Evolutionary conservation across 139 green algal genomes (phyloP).

Genomic region (Chara braunii): DNA sequence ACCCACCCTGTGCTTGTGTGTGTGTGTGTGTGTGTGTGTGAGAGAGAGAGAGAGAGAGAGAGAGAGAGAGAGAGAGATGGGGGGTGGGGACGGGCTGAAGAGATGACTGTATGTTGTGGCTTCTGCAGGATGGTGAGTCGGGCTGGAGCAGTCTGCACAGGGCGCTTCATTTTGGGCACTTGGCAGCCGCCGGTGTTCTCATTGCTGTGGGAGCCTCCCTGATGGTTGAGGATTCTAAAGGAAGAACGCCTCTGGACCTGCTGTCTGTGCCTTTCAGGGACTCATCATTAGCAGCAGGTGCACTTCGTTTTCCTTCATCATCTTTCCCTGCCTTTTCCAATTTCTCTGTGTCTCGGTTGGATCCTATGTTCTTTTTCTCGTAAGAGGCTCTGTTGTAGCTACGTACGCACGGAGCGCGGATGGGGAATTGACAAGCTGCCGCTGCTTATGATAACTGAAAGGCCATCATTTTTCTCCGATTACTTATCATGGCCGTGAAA

Average conservation of each 20-base stretch:
- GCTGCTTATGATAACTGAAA: too few relatives aligned
- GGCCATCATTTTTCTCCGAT: too few relatives aligned
- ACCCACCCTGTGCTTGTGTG: too few relatives aligned
- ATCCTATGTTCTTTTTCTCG: not conserved
- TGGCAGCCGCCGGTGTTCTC: slow-evolving; percentile 56
- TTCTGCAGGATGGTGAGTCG: slow-evolving; percentile 38
- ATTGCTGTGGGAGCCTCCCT: slow-evolving; percentile 50
- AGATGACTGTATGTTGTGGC: too few relatives aligned
- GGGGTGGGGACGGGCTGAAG: slow-evolving; percentile 2
- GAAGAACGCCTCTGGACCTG: slow-evolving; percentile 71
- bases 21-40: too few relatives aligned
- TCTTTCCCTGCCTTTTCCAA: not conserved
- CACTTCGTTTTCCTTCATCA: not conserved
- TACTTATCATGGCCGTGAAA: too few relatives aligned
- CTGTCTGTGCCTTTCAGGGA: slow-evolving; percentile 53
- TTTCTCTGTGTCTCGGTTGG: not conserved
- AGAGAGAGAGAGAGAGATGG: slow-evolving; percentile 2
- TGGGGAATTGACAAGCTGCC: too few relatives aligned
- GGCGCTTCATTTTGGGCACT: slow-evolving; percentile 77
- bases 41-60: too few relatives aligned
- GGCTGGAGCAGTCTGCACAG: slow-evolving; percentile 70
- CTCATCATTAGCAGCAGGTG: too few relatives aligned
- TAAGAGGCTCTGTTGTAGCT: not conserved
- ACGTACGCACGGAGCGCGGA: too few relatives aligned
- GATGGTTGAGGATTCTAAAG: slow-evolving; percentile 38